Evolutionary conservation across 495 filamentous ascomycete genomes (phyloP).

Genomic region (Penicillium salamii): DNA sequence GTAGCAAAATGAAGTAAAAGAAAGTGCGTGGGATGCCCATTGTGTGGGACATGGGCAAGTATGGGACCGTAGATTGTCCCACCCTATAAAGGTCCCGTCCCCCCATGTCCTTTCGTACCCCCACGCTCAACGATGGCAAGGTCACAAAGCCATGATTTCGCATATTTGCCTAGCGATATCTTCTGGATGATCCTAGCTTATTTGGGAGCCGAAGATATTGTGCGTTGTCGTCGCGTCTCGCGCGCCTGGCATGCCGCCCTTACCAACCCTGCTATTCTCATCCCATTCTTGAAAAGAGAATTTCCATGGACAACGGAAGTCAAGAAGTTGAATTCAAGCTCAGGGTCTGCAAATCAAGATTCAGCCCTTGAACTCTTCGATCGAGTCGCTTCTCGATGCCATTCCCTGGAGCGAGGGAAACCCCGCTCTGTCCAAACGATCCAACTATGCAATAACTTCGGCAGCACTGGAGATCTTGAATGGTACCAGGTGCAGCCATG

Average conservation of each 20-base stretch:
- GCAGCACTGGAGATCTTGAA: constrained; percentile 30
- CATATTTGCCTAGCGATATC: constrained; percentile 40
- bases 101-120: no score
- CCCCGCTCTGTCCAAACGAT: constrained; percentile 50
- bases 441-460: constrained; percentile 35
- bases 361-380: constrained; percentile 50
- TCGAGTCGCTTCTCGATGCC: constrained; percentile 54
- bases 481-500: constrained; percentile 55
- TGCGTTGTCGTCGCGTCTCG: constrained; percentile 56
- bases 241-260: constrained; percentile 55
- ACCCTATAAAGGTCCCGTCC: no score
- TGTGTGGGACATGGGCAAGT: no score
- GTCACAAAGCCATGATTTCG: constrained; percentile 17
- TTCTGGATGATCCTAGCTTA: constrained; percentile 40
- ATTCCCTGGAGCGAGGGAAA: constrained; percentile 47
- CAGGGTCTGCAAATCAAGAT: not conserved
- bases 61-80: no score
- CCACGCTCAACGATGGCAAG: not conserved
- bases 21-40: no score
- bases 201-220: constrained; percentile 49
- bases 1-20: no score
- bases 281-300: constrained; percentile 47
- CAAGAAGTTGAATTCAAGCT: constrained; percentile 23
- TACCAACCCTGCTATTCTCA: constrained; percentile 41
- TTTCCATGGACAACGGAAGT: constrained; percentile 57